A percentile compares a stretch with the other conserved stretches of the same genome.
Conservation (phyloP, 306 rosid species). For the Macrotyloma uniflorum region DNA sequence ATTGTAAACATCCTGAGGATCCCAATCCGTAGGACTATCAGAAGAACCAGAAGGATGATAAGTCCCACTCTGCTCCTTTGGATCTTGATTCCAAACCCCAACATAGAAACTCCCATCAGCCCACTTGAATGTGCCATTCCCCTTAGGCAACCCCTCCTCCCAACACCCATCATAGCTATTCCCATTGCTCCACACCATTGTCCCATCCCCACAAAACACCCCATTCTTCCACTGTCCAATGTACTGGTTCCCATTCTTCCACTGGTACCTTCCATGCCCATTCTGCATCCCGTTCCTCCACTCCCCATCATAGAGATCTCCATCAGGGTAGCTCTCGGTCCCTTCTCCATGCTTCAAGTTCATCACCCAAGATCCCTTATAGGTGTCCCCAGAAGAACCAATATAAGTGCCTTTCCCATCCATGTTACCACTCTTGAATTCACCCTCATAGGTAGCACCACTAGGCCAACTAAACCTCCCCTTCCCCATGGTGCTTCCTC, state of each 20-base stretch:
- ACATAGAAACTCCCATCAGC: constrained; percentile 70
- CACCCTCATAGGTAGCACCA: constrained; percentile 91
- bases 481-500: constrained; percentile 65
- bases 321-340: constrained; percentile 65
- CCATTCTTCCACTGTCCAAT: constrained; percentile 83
- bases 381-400: constrained; percentile 74
- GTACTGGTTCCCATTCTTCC: constrained; percentile 78
- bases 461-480: constrained; percentile 96
- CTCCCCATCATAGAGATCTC: constrained; percentile 91
- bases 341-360: constrained; percentile 83
- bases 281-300: constrained; percentile 81
- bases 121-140: constrained; percentile 81
- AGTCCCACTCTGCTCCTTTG: constrained; percentile 64
- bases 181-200: constrained; percentile 74
- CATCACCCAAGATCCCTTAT: constrained; percentile 80
- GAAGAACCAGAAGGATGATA: constrained; percentile 58
- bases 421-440: constrained; percentile 70
- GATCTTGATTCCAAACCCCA: constrained; percentile 78
- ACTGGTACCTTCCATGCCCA: constrained; percentile 87
- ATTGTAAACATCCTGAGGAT: constrained; percentile 55
- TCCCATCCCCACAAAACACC: constrained; percentile 69
- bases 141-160: constrained; percentile 82
- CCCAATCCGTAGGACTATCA: constrained; percentile 48
- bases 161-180: constrained; percentile 84
- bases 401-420: constrained; percentile 85